phyloP scores from a whole-genome alignment of 2,329 filamentous ascomycete species.

The Sarocladiaceae sp. region DNA sequence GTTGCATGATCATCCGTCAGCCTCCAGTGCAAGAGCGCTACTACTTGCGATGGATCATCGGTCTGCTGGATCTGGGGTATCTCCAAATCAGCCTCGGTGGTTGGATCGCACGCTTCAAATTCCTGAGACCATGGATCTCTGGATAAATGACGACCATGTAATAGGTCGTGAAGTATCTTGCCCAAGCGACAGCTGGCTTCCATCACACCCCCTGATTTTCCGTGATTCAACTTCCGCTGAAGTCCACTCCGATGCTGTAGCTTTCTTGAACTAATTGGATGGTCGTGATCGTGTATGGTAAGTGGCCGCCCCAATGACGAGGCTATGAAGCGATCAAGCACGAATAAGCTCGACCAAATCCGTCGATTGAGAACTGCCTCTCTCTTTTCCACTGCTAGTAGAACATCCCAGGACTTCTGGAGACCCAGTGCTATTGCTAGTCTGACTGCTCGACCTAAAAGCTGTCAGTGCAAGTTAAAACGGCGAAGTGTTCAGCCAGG shows the following conservation, averaged over 20 bases:
- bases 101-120: too few species aligned
- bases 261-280: not conserved
- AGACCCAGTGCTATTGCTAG: not conserved
- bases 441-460: slow-evolving; percentile 2
- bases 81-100: not conserved
- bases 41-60: not conserved
- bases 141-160: not conserved
- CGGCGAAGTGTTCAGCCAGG: too few species aligned
- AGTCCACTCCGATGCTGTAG: not conserved
- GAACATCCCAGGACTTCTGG: not conserved
- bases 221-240: not conserved
- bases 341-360: slow-evolving; percentile 4
- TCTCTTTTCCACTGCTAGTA: not conserved
- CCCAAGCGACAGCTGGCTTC: slow-evolving; percentile 1
- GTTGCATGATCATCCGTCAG: slow-evolving; percentile 4
- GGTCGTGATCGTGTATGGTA: not conserved
- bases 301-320: not conserved
- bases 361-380: not conserved
- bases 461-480: not conserved
- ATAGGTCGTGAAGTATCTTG: not conserved
- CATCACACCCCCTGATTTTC: not conserved
- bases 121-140: not conserved
- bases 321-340: slow-evolving; percentile 3
- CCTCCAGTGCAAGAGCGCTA: not conserved
- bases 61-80: not conserved